Conservation (phyloP, 176 grass and related monocot genomes). For the Canna indica region DNA sequence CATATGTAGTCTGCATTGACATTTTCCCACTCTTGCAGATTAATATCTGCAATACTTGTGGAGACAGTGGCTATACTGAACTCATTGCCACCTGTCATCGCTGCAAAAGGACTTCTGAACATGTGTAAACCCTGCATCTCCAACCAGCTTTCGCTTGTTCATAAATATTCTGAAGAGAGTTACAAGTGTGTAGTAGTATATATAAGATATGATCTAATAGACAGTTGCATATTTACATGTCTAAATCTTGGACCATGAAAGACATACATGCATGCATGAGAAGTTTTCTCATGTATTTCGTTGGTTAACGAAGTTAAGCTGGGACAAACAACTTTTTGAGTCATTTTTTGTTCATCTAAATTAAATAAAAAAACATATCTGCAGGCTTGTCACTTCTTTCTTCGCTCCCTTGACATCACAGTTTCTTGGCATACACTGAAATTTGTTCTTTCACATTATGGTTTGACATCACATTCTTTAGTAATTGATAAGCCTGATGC, state of each 20-base stretch:
- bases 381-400: background rate
- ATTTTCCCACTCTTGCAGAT: slow-evolving; percentile 27
- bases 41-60: slow-evolving; percentile 9
- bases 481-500: background rate
- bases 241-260: background rate
- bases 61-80: slow-evolving; percentile 9
- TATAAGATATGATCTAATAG: background rate
- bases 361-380: background rate
- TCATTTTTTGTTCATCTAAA: background rate
- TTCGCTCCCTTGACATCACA: no score
- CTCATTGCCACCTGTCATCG: background rate
- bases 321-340: background rate
- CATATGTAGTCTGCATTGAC: no score
- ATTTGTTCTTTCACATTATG: background rate
- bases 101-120: slow-evolving; percentile 24
- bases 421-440: no score
- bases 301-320: background rate
- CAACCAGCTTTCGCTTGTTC: no score
- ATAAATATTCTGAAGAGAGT: no score
- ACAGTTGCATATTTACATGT: background rate
- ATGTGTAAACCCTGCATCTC: slow-evolving; percentile 11
- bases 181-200: background rate
- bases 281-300: background rate
- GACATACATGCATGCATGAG: background rate
- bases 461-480: background rate